Evolutionary conservation across 768 basidiomycete genomes (phyloP).

Genomic region (Pholiota conissans): DNA sequence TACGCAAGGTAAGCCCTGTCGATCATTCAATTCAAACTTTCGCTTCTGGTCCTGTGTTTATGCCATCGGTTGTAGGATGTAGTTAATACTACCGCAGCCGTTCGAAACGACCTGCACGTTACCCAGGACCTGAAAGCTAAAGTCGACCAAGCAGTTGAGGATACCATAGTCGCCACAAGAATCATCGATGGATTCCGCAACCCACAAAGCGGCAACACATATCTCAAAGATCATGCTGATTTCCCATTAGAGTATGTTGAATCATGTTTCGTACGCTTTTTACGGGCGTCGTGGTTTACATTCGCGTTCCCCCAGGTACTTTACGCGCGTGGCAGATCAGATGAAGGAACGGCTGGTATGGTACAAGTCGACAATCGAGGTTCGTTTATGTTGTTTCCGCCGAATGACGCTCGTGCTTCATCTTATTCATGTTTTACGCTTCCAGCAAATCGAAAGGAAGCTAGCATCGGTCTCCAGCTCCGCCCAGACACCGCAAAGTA

Average conservation of each 20-base stretch:
- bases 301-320: constrained; percentile 50
- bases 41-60: neutral
- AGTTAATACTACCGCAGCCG: constrained; percentile 56
- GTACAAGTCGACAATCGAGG: constrained; percentile 84
- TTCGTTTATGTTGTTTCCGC: constrained; percentile 22
- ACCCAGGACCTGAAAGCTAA: constrained; percentile 73
- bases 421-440: constrained; percentile 7
- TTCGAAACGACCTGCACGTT: constrained; percentile 65
- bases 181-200: constrained; percentile 80
- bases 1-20: constrained; percentile 56
- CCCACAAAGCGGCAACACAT: constrained; percentile 66
- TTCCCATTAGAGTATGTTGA: constrained; percentile 76
- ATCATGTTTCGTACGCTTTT: neutral
- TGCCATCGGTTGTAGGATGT: constrained; percentile 50
- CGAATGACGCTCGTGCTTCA: neutral
- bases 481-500: constrained; percentile 78
- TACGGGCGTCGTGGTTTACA: neutral
- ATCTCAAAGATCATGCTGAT: constrained; percentile 76
- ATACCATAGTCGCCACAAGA: constrained; percentile 74
- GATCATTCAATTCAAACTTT: neutral
- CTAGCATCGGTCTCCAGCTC: constrained; percentile 66
- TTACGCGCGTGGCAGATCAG: constrained; percentile 67
- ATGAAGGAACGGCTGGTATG: constrained; percentile 72
- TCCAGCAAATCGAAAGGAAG: constrained; percentile 82
- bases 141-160: constrained; percentile 77